Base-by-base conservation (phyloP, 75 land plant genomes). In the Picea glauca region DNA sequence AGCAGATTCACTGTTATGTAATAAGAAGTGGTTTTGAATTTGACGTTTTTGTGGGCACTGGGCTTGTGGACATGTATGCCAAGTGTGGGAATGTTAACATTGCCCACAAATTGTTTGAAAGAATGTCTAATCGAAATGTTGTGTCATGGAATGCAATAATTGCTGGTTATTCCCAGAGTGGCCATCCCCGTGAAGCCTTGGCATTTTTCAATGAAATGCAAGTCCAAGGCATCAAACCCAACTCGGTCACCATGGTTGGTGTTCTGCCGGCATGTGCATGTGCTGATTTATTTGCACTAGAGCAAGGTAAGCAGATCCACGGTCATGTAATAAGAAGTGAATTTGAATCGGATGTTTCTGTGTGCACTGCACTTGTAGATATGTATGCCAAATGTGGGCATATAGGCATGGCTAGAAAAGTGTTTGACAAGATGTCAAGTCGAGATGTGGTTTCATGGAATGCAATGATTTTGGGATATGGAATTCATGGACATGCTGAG, bases 141-240 rank as follows among this genome's bases (percentile, higher is more conserved):
- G 93, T 88, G 43, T 80, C 78, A 0, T 91, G 93, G 93, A 91
- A 91, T 87, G 85, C 87, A 3, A 88, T 91, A 1, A 87, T 91
- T 62, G 83, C 87, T 2, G 88, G 81, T 7, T 86, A 84, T 79
- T 77, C 85, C 58, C 81, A 72, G 7, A 72, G 60, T 78, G 91
- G 89, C n/a, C 26, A 70, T n/a, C 63, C 13, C 13, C 18, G 59
- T 5, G 85, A 88, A 72, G 88, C 88, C 30, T 68, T 92, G 73
- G 8, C 15, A 13, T 58, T 88, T 26, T 86, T 90, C 26, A 76
- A 82, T 23, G 80, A 84, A 38, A 89, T 89, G 91, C 84, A 76
- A 46, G 77, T 58, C 18, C 58, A 14, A 15, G 84, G 86, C 76
- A 56, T 90, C 21, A 57, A 40, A 7, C 67, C 84, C 26, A 85